Conservation (phyloP, 2,329 filamentous ascomycete genomes). For the Coniella vitis region DNA sequence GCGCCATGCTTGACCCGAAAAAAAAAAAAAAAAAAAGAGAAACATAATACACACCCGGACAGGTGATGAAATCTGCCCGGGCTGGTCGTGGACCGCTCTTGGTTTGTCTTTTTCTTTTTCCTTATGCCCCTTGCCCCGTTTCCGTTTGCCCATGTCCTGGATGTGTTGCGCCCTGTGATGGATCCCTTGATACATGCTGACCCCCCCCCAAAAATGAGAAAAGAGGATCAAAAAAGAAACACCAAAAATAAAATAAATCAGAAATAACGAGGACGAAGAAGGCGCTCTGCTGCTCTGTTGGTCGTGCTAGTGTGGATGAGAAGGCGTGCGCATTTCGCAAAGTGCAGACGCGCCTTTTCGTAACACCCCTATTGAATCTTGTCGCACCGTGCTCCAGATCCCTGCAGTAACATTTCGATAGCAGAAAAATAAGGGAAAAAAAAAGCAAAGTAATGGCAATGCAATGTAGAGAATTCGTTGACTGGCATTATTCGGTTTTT, state of each 20-base stretch:
- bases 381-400: slow-evolving; percentile 14
- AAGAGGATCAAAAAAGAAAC: background rate
- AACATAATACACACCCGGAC: background rate
- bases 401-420: background rate
- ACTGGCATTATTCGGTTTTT: slow-evolving; percentile 8
- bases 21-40: background rate
- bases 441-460: background rate
- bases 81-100: too few species aligned
- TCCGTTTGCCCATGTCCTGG: background rate
- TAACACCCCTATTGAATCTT: too few species aligned
- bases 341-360: too few species aligned
- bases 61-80: background rate
- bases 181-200: background rate
- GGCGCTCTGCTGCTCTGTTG: too few species aligned
- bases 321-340: too few species aligned
- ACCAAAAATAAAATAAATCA: background rate
- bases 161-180: background rate
- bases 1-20: too few species aligned
- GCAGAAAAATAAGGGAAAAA: background rate
- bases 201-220: background rate
- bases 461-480: slow-evolving; percentile 13
- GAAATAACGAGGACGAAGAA: too few species aligned
- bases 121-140: background rate
- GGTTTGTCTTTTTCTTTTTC: background rate
- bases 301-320: too few species aligned